A percentile compares a stretch with the other conserved stretches of the same genome.
Conservation (phyloP, 345 rosid species). For the Anacardium occidentale region DNA sequence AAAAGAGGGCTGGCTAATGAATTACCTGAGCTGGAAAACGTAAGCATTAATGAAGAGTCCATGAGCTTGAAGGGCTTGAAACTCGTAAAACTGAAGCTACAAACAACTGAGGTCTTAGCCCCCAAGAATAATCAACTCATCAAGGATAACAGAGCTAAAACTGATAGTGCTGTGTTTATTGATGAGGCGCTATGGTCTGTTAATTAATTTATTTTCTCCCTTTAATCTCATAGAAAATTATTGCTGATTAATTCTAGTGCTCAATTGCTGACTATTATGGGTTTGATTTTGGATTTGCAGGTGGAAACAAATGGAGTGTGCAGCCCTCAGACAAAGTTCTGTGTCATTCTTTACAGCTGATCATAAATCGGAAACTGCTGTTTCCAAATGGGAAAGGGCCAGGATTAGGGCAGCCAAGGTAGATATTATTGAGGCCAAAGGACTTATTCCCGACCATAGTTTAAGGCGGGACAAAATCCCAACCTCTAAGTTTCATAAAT, state of each 20-base stretch:
- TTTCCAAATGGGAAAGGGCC: constrained; percentile 50
- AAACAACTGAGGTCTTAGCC: too few relatives aligned
- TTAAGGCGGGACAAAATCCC: too few relatives aligned
- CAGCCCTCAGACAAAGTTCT: constrained; percentile 32
- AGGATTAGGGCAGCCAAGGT: constrained; percentile 46
- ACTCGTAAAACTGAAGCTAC: neutral
- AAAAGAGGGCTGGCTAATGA: neutral
- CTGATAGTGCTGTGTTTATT: constrained; percentile 30
- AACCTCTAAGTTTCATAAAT: too few relatives aligned
- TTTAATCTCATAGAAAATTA: neutral
- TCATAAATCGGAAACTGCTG: constrained; percentile 30
- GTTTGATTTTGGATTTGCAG: constrained; percentile 19
- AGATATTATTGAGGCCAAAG: neutral
- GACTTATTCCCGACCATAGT: too few relatives aligned
- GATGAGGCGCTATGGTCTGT: constrained; percentile 34
- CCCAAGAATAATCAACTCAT: too few relatives aligned
- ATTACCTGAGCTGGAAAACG: neutral
- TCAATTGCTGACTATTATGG: too few relatives aligned
- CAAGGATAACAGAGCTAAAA: neutral
- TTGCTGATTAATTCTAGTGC: too few relatives aligned
- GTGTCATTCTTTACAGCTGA: constrained; percentile 35
- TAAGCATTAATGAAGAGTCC: neutral
- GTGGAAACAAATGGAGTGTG: constrained; percentile 36
- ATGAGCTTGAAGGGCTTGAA: neutral
- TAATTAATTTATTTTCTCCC: neutral